These are phyloP conservation scores for Metarhizium sp. DNA, from an alignment of 2,329 filamentous ascomycete species.

Conservation along the genomic window DNA sequence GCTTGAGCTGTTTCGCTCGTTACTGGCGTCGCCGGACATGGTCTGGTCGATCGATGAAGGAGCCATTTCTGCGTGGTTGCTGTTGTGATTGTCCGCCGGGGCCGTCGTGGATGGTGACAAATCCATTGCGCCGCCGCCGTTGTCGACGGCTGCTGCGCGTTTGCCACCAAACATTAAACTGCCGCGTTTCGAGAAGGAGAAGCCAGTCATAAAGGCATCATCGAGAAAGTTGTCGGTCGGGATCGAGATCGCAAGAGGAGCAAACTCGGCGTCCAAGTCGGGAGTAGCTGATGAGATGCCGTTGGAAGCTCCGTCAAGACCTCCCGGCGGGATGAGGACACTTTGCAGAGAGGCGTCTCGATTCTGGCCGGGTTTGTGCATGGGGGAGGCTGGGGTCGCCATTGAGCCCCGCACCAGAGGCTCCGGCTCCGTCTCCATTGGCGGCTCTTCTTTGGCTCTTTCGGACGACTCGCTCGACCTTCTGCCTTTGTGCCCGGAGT, in stretches of 20 bases:
- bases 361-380: conserved; percentile 7
- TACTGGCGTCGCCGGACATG: conserved; percentile 1
- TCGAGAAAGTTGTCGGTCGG: conserved; percentile 47
- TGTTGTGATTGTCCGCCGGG: not conserved
- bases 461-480: conserved; percentile 17
- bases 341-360: conserved; percentile 6
- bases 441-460: conserved; percentile 2
- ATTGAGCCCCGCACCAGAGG: conserved; percentile 17
- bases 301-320: conserved; percentile 4
- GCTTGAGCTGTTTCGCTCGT: conserved; percentile 1
- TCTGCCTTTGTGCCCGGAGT: conserved; percentile 13
- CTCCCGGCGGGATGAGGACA: not conserved
- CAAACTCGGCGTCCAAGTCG: conserved; percentile 28
- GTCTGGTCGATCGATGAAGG: conserved; percentile 8
- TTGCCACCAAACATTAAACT: conserved; percentile 52
- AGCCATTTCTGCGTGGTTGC: not conserved
- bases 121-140: conserved; percentile 10
- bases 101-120: conserved; percentile 8
- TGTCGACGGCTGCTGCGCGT: conserved; percentile 11
- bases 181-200: conserved; percentile 54
- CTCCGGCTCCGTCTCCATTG: conserved; percentile 9
- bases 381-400: conserved; percentile 11
- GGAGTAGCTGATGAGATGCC: conserved; percentile 15
- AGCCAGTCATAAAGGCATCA: conserved; percentile 44
- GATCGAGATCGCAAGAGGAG: conserved; percentile 46